phyloP scores from a whole-genome alignment of 2,329 filamentous ascomycete species.

The Hypoxylon sp. region DNA sequence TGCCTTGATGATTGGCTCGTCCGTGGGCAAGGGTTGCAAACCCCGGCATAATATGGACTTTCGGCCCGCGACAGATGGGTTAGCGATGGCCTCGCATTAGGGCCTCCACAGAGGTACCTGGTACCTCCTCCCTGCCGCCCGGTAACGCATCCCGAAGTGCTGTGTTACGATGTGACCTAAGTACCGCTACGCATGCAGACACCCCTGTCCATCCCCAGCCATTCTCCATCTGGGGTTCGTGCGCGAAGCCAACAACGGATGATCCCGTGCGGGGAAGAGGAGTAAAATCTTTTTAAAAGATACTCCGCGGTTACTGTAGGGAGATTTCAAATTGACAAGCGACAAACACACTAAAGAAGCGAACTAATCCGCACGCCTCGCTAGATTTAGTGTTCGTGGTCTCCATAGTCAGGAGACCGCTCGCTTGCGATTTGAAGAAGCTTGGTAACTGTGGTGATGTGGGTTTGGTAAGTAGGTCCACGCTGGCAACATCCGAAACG shows the following conservation, averaged over 20 bases:
- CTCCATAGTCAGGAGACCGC: slow-evolving; percentile 25
- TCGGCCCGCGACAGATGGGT: slow-evolving; percentile 52
- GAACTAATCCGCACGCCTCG: slow-evolving; percentile 12
- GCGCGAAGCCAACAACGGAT: slow-evolving; percentile 32
- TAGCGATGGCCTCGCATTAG: slow-evolving; percentile 15
- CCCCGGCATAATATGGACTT: slow-evolving; percentile 53
- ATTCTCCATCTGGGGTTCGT: slow-evolving; percentile 31
- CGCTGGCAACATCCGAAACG: slow-evolving; percentile 16
- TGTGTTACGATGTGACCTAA: slow-evolving; percentile 44
- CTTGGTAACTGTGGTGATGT: slow-evolving; percentile 28
- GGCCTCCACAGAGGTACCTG: slow-evolving; percentile 24
- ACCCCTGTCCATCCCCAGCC: slow-evolving; percentile 34
- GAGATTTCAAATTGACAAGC: slow-evolving; percentile 26
- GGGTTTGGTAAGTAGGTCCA: slow-evolving; percentile 29
- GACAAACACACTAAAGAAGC: slow-evolving; percentile 19
- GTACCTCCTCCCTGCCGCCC: slow-evolving; percentile 35
- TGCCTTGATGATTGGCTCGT: slow-evolving; percentile 43
- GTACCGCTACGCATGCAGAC: slow-evolving; percentile 34
- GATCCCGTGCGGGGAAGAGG: slow-evolving; percentile 44
- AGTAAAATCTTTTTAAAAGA: slow-evolving; percentile 13
- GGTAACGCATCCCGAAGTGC: slow-evolving; percentile 48
- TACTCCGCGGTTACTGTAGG: slow-evolving; percentile 28
- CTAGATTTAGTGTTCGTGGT: slow-evolving; percentile 7
- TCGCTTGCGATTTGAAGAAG: slow-evolving; percentile 26
- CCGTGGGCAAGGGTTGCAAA: slow-evolving; percentile 38